A percentile compares a stretch with the other conserved stretches of the same genome.
phyloP scores from a whole-genome alignment of 2,329 filamentous ascomycete genomes.

The Ramularia endophylla region DNA sequence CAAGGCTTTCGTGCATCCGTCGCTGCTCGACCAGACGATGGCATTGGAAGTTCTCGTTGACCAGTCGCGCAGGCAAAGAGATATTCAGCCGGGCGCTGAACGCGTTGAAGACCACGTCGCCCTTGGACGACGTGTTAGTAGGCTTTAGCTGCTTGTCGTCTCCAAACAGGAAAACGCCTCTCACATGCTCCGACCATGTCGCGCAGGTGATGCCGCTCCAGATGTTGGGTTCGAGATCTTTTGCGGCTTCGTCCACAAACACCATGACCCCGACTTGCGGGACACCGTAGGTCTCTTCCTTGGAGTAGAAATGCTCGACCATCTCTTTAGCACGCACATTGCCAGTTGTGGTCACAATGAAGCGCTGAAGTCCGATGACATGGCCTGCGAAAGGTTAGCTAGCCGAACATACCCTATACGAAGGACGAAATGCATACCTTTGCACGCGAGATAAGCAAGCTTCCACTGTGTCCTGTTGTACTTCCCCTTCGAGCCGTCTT shows the following conservation, averaged over 20 bases:
- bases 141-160: constrained; percentile 20
- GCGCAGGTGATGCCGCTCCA: constrained; percentile 14
- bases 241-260: constrained; percentile 16
- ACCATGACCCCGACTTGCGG: constrained; percentile 8
- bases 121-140: constrained; percentile 13
- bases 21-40: constrained; percentile 16
- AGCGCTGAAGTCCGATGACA: too few relatives aligned
- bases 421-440: too few relatives aligned
- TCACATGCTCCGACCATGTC: constrained; percentile 6
- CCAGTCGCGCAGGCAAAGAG: constrained; percentile 12
- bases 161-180: constrained; percentile 15
- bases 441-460: too few relatives aligned
- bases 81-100: constrained; percentile 14
- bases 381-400: too few relatives aligned
- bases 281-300: too few relatives aligned
- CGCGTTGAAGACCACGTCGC: constrained; percentile 12
- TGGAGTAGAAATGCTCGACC: too few relatives aligned
- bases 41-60: constrained; percentile 15
- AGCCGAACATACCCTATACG: too few relatives aligned
- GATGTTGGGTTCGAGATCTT: constrained; percentile 13
- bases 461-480: too few relatives aligned
- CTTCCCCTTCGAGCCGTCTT: too few relatives aligned
- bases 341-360: constrained; percentile 21
- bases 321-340: too few relatives aligned
- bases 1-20: constrained; percentile 9